Evolutionary conservation across 441 rosid species (phyloP).

Genomic region (Mallotus japonicus): DNA sequence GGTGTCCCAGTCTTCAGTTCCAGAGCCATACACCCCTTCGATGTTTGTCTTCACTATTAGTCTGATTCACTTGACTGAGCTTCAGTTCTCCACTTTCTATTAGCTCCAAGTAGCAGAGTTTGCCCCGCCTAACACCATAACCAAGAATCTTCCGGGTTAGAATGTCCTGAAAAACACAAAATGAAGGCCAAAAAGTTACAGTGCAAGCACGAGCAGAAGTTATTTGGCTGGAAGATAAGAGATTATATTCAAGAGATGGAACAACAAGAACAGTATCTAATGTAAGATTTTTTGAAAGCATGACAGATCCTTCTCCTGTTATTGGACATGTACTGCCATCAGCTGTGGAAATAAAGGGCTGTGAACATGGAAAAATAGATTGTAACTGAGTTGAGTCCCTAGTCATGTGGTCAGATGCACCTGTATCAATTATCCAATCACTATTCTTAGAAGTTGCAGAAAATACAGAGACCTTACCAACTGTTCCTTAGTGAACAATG

Average conservation of each 20-base stretch:
- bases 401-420: slow-evolving; percentile 5
- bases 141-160: background rate
- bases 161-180: slow-evolving; percentile 11
- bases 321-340: slow-evolving; percentile 2
- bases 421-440: background rate
- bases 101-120: background rate
- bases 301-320: background rate
- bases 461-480: background rate
- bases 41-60: background rate
- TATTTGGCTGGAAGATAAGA: too few species aligned
- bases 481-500: background rate
- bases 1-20: background rate
- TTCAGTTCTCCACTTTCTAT: background rate
- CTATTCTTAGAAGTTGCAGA: slow-evolving; percentile 8
- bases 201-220: too few species aligned
- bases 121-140: background rate
- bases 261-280: slow-evolving; percentile 13
- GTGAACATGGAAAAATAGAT: background rate
- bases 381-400: background rate
- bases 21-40: background rate
- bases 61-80: background rate
- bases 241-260: background rate
- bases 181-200: background rate
- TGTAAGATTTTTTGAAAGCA: background rate
- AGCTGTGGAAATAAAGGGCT: background rate